Evolutionary conservation across 106 monocot species (phyloP).

Genomic region (Apostasia shenzhenica): DNA sequence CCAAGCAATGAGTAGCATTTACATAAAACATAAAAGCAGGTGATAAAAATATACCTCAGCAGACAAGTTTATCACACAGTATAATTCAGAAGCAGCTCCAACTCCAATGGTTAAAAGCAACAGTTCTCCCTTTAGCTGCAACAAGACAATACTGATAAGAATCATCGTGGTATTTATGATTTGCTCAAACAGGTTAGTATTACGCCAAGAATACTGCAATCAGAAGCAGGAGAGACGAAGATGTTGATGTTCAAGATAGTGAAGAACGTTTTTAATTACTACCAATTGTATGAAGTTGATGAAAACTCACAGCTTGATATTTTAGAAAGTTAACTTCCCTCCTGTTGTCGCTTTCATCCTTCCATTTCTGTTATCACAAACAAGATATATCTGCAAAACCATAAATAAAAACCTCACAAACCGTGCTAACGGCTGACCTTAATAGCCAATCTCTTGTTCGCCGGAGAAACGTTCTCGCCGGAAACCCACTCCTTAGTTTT

Average conservation of each 20-base stretch:
- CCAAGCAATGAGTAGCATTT: too few relatives aligned
- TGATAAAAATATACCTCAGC: constrained; percentile 36
- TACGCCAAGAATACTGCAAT: background rate
- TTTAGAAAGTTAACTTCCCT: constrained; percentile 74
- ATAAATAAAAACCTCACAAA: background rate
- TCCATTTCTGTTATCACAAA: constrained; percentile 50
- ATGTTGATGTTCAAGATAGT: background rate
- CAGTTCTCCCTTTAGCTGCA: constrained; percentile 80
- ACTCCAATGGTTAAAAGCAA: constrained; percentile 67
- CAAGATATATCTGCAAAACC: background rate
- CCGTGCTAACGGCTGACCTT: constrained; percentile 37
- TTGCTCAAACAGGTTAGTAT: background rate
- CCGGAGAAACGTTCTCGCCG: constrained; percentile 55
- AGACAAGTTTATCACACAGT: constrained; percentile 65
- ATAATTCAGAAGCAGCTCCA: constrained; percentile 60
- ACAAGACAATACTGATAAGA: constrained; percentile 1
- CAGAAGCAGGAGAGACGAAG: background rate
- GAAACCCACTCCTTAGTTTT: constrained; percentile 60
- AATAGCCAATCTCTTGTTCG: constrained; percentile 39
- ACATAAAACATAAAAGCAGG: too few relatives aligned
- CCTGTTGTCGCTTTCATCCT: constrained; percentile 62
- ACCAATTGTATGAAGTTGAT: background rate
- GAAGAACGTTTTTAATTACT: too few relatives aligned
- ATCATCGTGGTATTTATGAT: background rate
- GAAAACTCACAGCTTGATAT: constrained; percentile 73